Percentiles rank a stretch among this genome's conserved stretches.
Conservation (phyloP, 257 asterid species). For the Rauvolfia tetraphylla region DNA sequence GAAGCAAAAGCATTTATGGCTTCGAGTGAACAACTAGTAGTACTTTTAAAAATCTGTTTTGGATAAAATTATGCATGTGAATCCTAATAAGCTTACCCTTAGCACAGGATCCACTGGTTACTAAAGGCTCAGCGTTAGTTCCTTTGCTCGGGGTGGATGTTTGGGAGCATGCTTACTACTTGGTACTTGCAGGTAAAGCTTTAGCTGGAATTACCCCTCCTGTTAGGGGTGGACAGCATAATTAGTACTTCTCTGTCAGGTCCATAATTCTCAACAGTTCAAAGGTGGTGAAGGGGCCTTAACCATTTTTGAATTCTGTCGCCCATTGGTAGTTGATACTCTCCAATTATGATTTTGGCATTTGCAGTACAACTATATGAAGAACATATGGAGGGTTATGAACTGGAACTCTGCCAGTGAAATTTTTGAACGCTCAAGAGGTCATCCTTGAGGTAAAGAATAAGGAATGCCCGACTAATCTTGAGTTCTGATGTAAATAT, state of each 20-base stretch:
- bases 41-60: no score
- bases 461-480: no score
- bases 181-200: constrained; percentile 23
- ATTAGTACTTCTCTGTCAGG: no score
- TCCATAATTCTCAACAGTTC: no score
- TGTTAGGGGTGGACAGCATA: no score
- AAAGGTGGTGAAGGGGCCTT: no score
- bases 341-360: not conserved
- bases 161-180: constrained; percentile 27
- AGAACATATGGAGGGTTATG: constrained; percentile 62
- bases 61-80: no score
- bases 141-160: constrained; percentile 25
- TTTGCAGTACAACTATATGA: constrained; percentile 35
- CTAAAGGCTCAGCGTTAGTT: constrained; percentile 16
- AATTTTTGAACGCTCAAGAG: constrained; percentile 28
- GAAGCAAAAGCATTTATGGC: not conserved
- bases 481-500: not conserved
- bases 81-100: not conserved
- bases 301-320: not conserved
- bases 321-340: not conserved
- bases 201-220: no score
- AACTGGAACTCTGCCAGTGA: constrained; percentile 62
- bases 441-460: no score
- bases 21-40: no score
- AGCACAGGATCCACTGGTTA: constrained; percentile 19